Percentiles rank a stretch among this genome's conserved stretches.
These are phyloP conservation scores for Anthostomella pinea DNA, from an alignment of 2,329 filamentous ascomycete genomes.

Conservation along the genomic window DNA sequence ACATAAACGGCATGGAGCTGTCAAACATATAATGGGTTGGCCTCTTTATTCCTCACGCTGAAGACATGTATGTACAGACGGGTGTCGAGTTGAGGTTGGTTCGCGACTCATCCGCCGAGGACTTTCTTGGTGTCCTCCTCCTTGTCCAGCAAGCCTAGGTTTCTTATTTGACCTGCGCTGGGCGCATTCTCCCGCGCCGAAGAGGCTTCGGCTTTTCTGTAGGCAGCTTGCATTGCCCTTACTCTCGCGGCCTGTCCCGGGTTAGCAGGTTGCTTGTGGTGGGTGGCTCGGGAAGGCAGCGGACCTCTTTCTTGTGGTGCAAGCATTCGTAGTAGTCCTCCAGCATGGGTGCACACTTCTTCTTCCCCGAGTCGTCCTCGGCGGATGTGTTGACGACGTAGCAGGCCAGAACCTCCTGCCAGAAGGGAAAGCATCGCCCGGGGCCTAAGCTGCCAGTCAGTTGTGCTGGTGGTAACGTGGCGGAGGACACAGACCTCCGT, in stretches of 20 bases:
- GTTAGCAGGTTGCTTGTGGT: conserved; percentile 7
- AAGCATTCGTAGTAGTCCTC: conserved; percentile 99
- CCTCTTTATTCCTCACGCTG: conserved; percentile 18
- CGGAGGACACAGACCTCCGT: conserved; percentile 61
- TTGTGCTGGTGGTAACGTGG: conserved; percentile 1
- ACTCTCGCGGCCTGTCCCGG: conserved; percentile 68
- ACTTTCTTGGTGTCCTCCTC: conserved; percentile 74
- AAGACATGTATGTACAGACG: conserved; percentile 24
- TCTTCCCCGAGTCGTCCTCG: conserved; percentile 76
- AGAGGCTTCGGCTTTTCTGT: conserved; percentile 73
- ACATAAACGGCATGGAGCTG: too few species aligned
- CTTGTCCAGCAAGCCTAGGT: conserved; percentile 78
- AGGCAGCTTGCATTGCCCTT: conserved; percentile 76
- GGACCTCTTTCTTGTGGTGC: conserved; percentile 97
- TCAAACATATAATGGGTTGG: too few species aligned
- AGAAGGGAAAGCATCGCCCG: conserved; percentile 94
- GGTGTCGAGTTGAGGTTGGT: conserved; percentile 11
- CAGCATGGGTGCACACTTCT: conserved; percentile 78
- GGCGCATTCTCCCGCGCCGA: conserved; percentile 77
- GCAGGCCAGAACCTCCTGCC: conserved; percentile 98
- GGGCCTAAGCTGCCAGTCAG: conserved; percentile 44
- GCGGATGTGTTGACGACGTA: conserved; percentile 90
- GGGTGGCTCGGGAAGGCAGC: conserved; percentile 1
- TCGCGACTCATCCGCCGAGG: conserved; percentile 33
- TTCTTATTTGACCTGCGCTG: conserved; percentile 82